Base-by-base conservation (phyloP, 345 rosid genomes). In the Citrus glauca region DNA sequence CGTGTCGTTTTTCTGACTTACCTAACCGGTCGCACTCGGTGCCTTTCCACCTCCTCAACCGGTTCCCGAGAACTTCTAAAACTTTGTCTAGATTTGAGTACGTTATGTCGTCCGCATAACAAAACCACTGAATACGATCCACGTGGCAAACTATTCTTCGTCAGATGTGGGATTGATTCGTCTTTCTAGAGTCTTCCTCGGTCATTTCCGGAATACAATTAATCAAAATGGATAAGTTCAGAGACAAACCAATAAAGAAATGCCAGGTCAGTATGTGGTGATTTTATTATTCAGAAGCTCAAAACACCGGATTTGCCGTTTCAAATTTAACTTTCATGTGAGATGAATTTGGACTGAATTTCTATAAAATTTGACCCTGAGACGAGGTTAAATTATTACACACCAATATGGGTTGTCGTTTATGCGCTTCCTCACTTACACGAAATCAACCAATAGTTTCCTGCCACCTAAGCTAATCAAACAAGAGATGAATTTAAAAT, bases 281-380 rank as follows among this genome's bases (percentile, higher is more conserved):
- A 27, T 48, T 65, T 75, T 75, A 75, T 35, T 37, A 45, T 48
- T 27, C 7, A 22, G 6, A 50, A 50, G 25, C 63, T 4, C 6
- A 27, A 0, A 64, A 32, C 71, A 75, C 45, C 61, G 27, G 48
- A 75, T 32, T 22, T 5, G n/a, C 14, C 22, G 56, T 42, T 11
- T 38, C 24, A 38, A 74, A 78, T 78, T 81, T 77, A 80, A 72
- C 88, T 73, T 61, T 78, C 81, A 80, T 85, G 79, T 84, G 61
- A 80, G 78, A 82, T 87, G 93, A 88, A 85, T 91, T 89, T 91
- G 74, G 84, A 85, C 85, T 88, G 87, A 89, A 89, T 90, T 88
- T 89, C 90, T 69, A 61, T 71, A 77, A 84, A 90, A 86, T 89
- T 90, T 86, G 88, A 87, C 91, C 75, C 2, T 17, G 69, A 40